Evolutionary conservation across 306 rosid species (phyloP).

Genomic region (peach (Prunus persica)): DNA sequence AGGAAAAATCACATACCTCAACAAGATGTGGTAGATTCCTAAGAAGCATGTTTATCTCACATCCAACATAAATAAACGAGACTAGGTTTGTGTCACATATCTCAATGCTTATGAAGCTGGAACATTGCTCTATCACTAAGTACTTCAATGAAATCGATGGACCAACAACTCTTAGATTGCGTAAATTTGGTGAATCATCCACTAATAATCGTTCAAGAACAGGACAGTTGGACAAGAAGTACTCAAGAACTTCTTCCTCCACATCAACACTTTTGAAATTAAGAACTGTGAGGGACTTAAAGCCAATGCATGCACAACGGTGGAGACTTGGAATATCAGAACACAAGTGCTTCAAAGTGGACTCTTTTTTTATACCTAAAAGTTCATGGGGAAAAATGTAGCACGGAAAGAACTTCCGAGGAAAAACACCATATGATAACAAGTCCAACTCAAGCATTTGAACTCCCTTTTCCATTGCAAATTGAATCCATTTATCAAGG

Average conservation of each 20-base stretch:
- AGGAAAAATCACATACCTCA: background rate
- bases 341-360: conserved; percentile 1
- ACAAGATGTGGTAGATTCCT: background rate
- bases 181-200: background rate
- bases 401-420: background rate
- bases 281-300: conserved; percentile 13
- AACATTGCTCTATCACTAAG: background rate
- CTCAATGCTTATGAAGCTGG: background rate
- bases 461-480: conserved; percentile 16
- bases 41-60: background rate
- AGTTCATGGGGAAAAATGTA: background rate
- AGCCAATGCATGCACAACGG: conserved; percentile 13
- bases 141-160: conserved; percentile 11
- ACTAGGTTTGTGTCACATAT: conserved; percentile 7
- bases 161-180: conserved; percentile 5
- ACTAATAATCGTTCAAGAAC: conserved; percentile 10
- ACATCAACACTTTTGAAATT: conserved; percentile 6
- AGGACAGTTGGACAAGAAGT: background rate
- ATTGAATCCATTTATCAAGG: background rate
- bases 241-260: conserved; percentile 3
- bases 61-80: background rate
- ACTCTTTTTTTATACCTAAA: background rate
- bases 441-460: conserved; percentile 16
- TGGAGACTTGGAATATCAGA: background rate
- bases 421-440: background rate